Percentiles rank a stretch among this genome's conserved stretches.
Conservation (phyloP, 2,329 filamentous ascomycete species). For the Helotiales sp. region DNA sequence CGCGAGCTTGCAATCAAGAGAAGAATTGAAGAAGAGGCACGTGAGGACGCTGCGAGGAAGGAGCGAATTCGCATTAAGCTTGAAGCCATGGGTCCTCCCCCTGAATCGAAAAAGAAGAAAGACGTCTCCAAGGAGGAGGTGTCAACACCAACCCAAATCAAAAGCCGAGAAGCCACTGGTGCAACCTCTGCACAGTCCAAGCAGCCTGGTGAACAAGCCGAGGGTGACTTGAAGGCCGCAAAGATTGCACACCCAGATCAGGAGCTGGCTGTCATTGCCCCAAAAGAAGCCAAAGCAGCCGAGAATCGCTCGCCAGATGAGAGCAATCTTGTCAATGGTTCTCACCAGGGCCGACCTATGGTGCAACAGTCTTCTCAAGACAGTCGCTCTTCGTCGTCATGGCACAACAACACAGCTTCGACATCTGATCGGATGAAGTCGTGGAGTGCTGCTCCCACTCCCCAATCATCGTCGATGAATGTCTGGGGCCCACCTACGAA, state of each 20-base stretch:
- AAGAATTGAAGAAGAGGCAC: constrained; percentile 69
- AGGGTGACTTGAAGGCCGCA: constrained; percentile 20
- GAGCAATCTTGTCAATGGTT: constrained; percentile 32
- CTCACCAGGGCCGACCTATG: constrained; percentile 32
- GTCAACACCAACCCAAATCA: constrained; percentile 44
- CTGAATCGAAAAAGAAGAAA: constrained; percentile 65
- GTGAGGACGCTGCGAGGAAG: constrained; percentile 72
- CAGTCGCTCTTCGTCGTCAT: constrained; percentile 37
- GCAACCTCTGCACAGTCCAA: constrained; percentile 16
- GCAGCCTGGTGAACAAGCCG: constrained; percentile 20
- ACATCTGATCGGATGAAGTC: constrained; percentile 53
- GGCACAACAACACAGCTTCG: constrained; percentile 41
- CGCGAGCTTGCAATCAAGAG: constrained; percentile 72
- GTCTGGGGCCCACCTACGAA: constrained; percentile 77
- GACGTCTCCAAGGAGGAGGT: constrained; percentile 53
- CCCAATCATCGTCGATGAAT: constrained; percentile 56
- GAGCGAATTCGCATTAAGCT: constrained; percentile 76
- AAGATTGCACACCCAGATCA: constrained; percentile 20
- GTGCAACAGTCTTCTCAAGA: constrained; percentile 32
- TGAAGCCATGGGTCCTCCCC: constrained; percentile 69
- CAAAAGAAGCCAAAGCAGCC: constrained; percentile 21
- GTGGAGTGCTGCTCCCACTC: constrained; percentile 51
- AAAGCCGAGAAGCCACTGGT: constrained; percentile 35
- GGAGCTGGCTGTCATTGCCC: not conserved
- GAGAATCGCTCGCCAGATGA: constrained; percentile 23